These are phyloP conservation scores for Diaporthe aspalathi DNA, from an alignment of 2,329 filamentous ascomycete species.

Conservation along the genomic window DNA sequence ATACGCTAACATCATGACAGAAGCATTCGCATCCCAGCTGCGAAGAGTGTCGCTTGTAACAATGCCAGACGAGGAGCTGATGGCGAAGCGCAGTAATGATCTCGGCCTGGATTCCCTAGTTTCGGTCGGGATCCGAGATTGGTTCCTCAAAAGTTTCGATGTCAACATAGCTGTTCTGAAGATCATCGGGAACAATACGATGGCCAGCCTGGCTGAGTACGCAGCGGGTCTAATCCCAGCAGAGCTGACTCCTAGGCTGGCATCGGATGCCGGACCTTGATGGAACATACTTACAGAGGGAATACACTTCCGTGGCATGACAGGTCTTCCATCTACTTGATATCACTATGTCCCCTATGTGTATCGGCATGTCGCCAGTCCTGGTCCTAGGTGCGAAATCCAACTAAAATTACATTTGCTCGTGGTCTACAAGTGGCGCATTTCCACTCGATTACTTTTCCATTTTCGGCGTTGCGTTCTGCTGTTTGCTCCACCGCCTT, in stretches of 20 bases:
- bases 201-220: constrained; percentile 12
- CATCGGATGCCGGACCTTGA: neutral
- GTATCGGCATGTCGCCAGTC: too few relatives aligned
- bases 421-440: too few relatives aligned
- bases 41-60: neutral
- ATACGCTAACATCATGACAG: neutral
- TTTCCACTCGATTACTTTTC: too few relatives aligned
- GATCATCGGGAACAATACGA: constrained; percentile 42
- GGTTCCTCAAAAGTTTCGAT: constrained; percentile 56
- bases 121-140: constrained; percentile 52
- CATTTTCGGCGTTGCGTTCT: neutral
- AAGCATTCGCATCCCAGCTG: neutral
- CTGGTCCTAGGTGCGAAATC: too few relatives aligned
- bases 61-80: constrained; percentile 10
- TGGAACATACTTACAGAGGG: accelerated
- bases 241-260: neutral
- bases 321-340: neutral
- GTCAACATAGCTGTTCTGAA: constrained; percentile 57
- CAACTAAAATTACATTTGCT: too few relatives aligned
- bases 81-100: constrained; percentile 31
- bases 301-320: accelerated
- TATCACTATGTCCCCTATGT: too few relatives aligned
- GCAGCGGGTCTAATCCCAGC: neutral
- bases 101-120: constrained; percentile 40
- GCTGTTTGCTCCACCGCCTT: neutral